phyloP scores from a whole-genome alignment of 805 yeast genomes.

The Sugiyamaella qingdaonensis region DNA sequence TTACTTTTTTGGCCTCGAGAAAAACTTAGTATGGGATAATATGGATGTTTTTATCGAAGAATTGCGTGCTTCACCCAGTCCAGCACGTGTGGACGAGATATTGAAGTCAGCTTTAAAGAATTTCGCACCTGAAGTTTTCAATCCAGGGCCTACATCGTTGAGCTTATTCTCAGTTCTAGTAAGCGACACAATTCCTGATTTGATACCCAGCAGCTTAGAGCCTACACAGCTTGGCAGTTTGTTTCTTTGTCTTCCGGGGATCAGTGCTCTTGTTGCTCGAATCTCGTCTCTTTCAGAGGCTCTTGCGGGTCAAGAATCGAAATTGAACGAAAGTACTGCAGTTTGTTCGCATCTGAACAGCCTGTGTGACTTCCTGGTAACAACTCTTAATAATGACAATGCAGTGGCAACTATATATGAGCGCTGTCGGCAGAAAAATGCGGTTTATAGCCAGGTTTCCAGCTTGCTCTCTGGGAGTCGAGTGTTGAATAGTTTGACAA shows the following conservation, averaged over 20 bases:
- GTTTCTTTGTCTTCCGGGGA: slow-evolving; percentile 2
- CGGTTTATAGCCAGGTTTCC: background rate
- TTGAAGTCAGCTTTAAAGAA: background rate
- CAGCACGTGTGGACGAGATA: background rate
- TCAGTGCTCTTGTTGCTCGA: background rate
- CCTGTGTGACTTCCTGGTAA: background rate
- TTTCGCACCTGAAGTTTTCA: background rate
- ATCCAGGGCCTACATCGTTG: background rate
- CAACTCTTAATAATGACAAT: background rate
- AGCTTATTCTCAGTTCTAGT: slow-evolving; percentile 3
- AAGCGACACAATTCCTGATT: slow-evolving; percentile 1
- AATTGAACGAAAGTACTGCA: background rate
- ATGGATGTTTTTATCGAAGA: background rate
- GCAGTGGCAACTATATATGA: background rate
- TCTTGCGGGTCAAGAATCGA: background rate
- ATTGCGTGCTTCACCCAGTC: background rate
- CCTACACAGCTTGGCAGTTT: background rate
- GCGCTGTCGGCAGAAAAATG: background rate
- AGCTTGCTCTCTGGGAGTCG: slow-evolving; percentile 6
- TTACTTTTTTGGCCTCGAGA: background rate
- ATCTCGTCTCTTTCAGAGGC: background rate
- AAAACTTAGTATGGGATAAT: background rate
- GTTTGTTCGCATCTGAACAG: background rate
- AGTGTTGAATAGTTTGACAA: slow-evolving; percentile 1
- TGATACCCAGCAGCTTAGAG: background rate